Percentiles rank a stretch among this genome's conserved stretches.
phyloP scores from a whole-genome alignment of 2,329 filamentous ascomycete genomes.

The Diaporthe citriasiana region DNA sequence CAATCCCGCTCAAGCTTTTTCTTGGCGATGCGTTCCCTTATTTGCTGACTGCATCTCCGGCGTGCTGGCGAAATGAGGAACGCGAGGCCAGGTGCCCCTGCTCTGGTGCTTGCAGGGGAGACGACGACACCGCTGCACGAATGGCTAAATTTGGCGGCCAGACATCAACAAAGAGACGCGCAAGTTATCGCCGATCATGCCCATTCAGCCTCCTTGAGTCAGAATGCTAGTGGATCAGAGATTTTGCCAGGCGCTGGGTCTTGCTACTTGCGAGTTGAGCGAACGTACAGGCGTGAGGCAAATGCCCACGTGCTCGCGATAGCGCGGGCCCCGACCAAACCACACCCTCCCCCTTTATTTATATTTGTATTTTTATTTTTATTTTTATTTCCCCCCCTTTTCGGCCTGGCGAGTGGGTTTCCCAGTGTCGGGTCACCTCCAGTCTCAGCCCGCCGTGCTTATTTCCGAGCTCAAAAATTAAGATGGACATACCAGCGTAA shows the following conservation, averaged over 20 bases:
- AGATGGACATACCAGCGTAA: neutral
- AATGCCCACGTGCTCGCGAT: constrained; percentile 15
- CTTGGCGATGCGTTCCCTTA: constrained; percentile 20
- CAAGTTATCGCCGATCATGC: neutral
- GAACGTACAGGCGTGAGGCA: neutral
- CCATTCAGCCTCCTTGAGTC: neutral
- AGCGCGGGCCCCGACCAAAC: no score
- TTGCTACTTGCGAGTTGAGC: neutral
- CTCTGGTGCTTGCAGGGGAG: neutral
- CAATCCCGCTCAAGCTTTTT: constrained; percentile 12
- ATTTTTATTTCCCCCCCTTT: no score
- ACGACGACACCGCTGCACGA: neutral
- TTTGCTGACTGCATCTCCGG: constrained; percentile 1
- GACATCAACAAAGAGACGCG: neutral
- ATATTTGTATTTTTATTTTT: no score
- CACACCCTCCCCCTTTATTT: no score
- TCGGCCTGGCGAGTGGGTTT: neutral
- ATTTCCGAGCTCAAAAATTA: neutral
- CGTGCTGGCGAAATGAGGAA: constrained; percentile 4
- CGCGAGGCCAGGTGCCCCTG: constrained; percentile 12
- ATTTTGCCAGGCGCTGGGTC: neutral
- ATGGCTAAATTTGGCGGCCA: constrained; percentile 15
- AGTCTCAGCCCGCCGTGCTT: neutral
- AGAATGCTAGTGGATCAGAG: neutral
- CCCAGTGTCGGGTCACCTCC: neutral